Base-by-base conservation (phyloP, 352 stramenopile genomes). In the Pythium monospermum region DNA sequence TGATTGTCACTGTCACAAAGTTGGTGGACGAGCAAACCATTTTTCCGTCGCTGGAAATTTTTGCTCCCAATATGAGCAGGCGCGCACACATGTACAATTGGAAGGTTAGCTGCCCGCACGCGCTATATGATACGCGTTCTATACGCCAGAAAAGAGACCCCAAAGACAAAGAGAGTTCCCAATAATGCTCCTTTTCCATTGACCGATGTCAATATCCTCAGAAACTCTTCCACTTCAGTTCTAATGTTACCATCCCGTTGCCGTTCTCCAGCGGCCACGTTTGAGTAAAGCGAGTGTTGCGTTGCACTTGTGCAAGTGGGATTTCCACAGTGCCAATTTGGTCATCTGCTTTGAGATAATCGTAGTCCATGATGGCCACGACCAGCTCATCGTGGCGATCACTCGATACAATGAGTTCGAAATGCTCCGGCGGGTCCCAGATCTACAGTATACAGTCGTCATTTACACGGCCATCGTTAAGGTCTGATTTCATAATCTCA, bases 271-370 rank as follows among this genome's bases (percentile, higher is more conserved):
- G 36, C 13, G 62, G 25, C 66, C 69, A 83, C 0, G 58, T 67
- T 35, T 69, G 59, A 6, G 45, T 58, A 15, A 78, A 49, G 0
- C 36, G 57, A 7, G 45, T 39, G 26, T 49, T 74, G 12, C 64
- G 59, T 44, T 71, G 61, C 11, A 80, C 50, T 23, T 76, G 66
- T 0, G 67, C 61, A 1, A 83, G 46, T 10, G 71, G 38, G 40
- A 82, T 78, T 36, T 66, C 54, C 4, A 82, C 35, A 15, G 41
- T 35, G 3, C 71, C 64, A 31, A 83, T 79, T 28, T 65, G 51
- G 47, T 83, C 71, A 49, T 77, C 66, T 0, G 66, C 18, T 39
- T 67, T 75, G 12, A 79, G 64, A 16, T 69, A 73, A 36, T 82
- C 68, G 41, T 57, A 66, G 55, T 82, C 71, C 71, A 78, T 76